Base-by-base conservation (phyloP, 2,329 filamentous ascomycete genomes). In the Colletotrichum liaoningense region DNA sequence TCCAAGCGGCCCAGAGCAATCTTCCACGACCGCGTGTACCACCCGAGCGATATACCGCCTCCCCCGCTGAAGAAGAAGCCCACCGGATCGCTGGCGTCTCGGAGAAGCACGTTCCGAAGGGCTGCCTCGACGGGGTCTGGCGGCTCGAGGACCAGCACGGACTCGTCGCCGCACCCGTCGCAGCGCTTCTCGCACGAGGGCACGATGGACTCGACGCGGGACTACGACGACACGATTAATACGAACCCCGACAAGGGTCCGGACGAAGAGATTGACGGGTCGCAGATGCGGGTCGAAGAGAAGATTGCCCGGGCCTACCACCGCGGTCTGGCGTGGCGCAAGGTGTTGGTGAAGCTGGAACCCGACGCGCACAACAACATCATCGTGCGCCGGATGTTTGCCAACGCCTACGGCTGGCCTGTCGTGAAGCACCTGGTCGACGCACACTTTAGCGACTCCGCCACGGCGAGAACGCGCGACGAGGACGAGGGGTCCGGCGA, bases 301-400 rank as follows among this genome's bases (percentile, higher is more conserved):
- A 98, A 98, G 84, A 99, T 99, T 77, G 97, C 97, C 1, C 91
- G 97, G 59, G 97, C 95, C 16, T 99, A 99, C 83, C 97, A 99
- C 81, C 91, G 92, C 14, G 95, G 95, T 75, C 84, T 99, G 24
- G 94, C 94, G 1, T 99, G 97, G 97, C 93, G 97, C 58, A 99
- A 99, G 81, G 97, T 99, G 1, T 90, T 99, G 4, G 97, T 99
- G 16, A 93, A 97, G 67, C 88, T 99, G 2, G 96, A 99, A 80
- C 97, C 97, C 0, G 97, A 99, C 83, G 97, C 97, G 0, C 97
- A 99, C 85, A 99, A 99, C 83, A 99, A 99, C 82, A 97, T 99
- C 77, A 93, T 98, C 73, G 97, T 99, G 28, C 93, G 97, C 19
- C 93, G 97, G 69, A 97, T 95, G 92, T 99, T 99, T 81, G 93